These are phyloP conservation scores for Cercospora canescens DNA, from an alignment of 2,329 filamentous ascomycete species.

Conservation along the genomic window DNA sequence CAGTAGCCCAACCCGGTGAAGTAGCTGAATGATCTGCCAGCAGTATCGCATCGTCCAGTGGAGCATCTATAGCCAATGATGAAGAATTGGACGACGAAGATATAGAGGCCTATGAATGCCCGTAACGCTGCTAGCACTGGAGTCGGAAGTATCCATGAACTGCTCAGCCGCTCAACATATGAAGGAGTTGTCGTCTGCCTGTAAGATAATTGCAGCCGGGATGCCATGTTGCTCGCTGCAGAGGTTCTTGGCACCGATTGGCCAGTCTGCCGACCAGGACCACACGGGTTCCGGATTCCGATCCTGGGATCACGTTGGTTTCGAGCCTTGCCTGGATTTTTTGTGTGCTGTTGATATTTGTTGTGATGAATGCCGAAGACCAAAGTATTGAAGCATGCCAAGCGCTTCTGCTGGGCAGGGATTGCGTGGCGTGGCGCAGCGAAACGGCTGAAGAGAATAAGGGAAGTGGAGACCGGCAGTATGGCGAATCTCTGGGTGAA, in stretches of 20 bases:
- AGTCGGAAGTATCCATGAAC: slow-evolving; percentile 77
- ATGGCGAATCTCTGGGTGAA: not conserved
- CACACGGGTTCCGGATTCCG: not conserved
- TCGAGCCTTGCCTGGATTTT: no score
- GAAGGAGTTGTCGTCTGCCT: slow-evolving; percentile 12
- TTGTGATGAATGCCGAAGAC: not conserved
- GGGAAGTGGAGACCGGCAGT: not conserved
- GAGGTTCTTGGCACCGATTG: not conserved
- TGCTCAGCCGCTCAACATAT: slow-evolving; percentile 61
- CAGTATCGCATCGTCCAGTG: slow-evolving; percentile 50
- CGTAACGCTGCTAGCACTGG: slow-evolving; percentile 60
- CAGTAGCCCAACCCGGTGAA: slow-evolving; percentile 83
- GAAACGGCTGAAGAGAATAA: no score
- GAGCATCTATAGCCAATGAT: slow-evolving; percentile 66
- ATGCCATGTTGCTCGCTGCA: not conserved
- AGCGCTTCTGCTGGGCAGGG: not conserved
- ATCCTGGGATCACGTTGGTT: not conserved
- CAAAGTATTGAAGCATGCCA: not conserved
- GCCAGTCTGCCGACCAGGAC: not conserved
- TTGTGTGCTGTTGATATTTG: not conserved
- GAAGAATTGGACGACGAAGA: slow-evolving; percentile 68
- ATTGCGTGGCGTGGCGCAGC: not conserved
- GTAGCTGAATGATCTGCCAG: slow-evolving; percentile 68
- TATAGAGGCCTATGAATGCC: slow-evolving; percentile 59
- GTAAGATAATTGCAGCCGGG: slow-evolving; percentile 12